Base-by-base conservation (phyloP, 2,329 filamentous ascomycete species). In the Phialocephala sp. region DNA sequence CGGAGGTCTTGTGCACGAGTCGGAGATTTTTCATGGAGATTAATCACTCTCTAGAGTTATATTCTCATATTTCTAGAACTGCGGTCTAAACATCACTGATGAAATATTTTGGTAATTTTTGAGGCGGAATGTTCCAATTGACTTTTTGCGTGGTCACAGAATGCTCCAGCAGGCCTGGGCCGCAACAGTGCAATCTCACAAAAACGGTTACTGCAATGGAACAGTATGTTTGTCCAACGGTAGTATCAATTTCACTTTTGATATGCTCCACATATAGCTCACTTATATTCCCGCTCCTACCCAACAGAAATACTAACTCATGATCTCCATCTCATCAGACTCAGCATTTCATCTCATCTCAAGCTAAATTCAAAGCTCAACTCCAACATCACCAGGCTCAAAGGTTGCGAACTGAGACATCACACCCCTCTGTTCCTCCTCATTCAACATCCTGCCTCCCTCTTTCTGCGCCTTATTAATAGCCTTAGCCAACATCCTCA, bases 321-420 rank as follows among this genome's bases (percentile, higher is more conserved):
- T 8, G 9, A 41, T 41, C 15, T 18, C 8, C 20, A 50, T 22
- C 45, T 11, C 4, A 24, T 9, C 6, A 2, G 4, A 14, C 14
- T 54, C 24, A 54, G 14, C 27, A 20, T 18, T 27, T 14, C 24
- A 12, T 32, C 20, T 52, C 47, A 32, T 20, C 18, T 20, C n/a
- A 20, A 55, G 18, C 20, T 11, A 24, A 36, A 8, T 32, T 57
- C 35, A 57, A 11, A 57, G 9, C 36, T 57, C 55, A 36, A 57
- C 55, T 8, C 55, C 55, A 57, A 57, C 59, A 37, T 61, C 59
- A 1, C 59, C 59, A 8, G 59, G 59, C 14, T 18, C 36, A 59
- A 71, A 71, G 4, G 69, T 71, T 22, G 69, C 69, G 64, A 69
- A 71, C 41, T 69, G 65, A 36, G 61, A 59, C 68, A 71, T 71